These are phyloP conservation scores for Wallacemonas collosoma DNA, from an alignment of 208 protist genomes.

Conservation along the genomic window DNA sequence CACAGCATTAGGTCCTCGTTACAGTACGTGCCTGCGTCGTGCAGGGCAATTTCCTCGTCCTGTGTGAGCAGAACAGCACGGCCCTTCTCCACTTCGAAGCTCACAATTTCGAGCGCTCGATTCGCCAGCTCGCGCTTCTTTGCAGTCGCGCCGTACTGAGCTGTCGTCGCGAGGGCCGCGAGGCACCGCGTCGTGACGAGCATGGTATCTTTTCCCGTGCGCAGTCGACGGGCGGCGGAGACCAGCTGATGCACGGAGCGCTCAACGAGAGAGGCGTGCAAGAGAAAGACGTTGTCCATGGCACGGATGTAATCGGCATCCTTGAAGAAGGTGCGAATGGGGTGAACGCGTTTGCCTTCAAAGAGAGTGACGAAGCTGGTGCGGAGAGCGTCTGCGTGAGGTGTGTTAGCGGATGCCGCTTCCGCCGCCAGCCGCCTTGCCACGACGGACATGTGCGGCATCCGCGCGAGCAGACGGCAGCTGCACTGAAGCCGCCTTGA, in stretches of 20 bases:
- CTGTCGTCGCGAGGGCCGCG: constrained; percentile 39
- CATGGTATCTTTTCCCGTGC: constrained; percentile 77
- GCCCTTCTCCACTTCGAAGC: constrained; percentile 72
- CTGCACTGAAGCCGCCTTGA: constrained; percentile 48
- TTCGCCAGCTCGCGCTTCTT: constrained; percentile 31
- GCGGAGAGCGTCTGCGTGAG: not conserved
- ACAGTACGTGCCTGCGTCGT: constrained; percentile 83
- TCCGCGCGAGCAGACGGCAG: constrained; percentile 29
- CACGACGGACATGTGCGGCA: constrained; percentile 39
- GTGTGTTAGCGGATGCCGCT: constrained; percentile 9
- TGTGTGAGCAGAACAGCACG: constrained; percentile 61
- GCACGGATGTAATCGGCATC: constrained; percentile 47
- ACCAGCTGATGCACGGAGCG: constrained; percentile 52
- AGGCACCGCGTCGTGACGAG: constrained; percentile 70
- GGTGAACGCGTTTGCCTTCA: constrained; percentile 42
- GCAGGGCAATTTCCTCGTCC: constrained; percentile 76
- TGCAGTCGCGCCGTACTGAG: constrained; percentile 30
- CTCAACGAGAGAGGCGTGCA: constrained; percentile 70
- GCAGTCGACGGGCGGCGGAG: constrained; percentile 54
- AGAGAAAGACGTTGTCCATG: constrained; percentile 75
- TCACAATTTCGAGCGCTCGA: constrained; percentile 68
- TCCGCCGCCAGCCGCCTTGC: constrained; percentile 37
- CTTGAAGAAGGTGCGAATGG: constrained; percentile 66
- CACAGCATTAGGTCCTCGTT: constrained; percentile 91
- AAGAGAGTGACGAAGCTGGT: constrained; percentile 24